Percentiles rank a stretch among this genome's conserved stretches.
These are phyloP conservation scores for Paramecium octaurelia DNA, from an alignment of 73 alveolate genomes.

Conservation along the genomic window DNA sequence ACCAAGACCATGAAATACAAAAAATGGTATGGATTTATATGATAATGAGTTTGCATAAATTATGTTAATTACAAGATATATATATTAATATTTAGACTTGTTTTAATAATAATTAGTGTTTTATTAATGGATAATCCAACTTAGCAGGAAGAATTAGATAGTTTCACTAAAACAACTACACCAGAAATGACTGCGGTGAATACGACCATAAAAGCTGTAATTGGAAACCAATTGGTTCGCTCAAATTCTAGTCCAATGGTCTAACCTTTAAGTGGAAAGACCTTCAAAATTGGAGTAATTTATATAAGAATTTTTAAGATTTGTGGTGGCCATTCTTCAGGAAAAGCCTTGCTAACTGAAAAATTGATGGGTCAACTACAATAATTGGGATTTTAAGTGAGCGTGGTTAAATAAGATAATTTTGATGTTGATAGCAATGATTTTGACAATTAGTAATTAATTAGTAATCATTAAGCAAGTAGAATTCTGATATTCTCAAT, in stretches of 20 bases:
- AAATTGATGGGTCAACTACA: background rate
- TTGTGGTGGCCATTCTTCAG: constrained; percentile 44
- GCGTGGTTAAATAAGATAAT: background rate
- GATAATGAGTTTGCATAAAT: background rate
- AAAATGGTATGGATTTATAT: constrained; percentile 40
- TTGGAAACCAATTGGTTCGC: background rate
- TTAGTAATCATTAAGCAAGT: background rate
- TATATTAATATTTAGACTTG: background rate
- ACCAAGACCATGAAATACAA: background rate
- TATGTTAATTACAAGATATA: background rate
- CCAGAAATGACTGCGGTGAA: background rate
- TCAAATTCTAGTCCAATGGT: background rate
- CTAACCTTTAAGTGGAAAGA: background rate
- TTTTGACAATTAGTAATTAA: background rate
- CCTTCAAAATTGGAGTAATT: constrained; percentile 18
- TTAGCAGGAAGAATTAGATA: background rate
- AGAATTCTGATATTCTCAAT: background rate
- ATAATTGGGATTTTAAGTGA: background rate
- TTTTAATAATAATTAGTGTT: background rate
- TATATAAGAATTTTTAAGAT: background rate
- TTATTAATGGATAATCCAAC: constrained; percentile 12
- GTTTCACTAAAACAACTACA: background rate
- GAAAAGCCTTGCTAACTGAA: background rate
- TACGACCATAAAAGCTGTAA: background rate
- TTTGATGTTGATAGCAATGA: background rate